phyloP scores from a whole-genome alignment of 2,329 filamentous ascomycete genomes.

The Drechslera avenae region DNA sequence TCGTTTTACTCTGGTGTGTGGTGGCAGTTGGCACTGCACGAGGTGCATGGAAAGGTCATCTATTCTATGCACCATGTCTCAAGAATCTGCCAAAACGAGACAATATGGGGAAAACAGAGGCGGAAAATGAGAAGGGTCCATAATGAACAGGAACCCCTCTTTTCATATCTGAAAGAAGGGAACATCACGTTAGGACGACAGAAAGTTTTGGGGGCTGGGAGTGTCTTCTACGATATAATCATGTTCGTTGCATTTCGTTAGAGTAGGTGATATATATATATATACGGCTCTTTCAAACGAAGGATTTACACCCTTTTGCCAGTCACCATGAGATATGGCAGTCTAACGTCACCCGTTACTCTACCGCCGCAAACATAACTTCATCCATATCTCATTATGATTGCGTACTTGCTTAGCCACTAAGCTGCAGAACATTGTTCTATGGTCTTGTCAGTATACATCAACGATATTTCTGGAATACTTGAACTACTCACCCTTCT shows the following conservation, averaged over 20 bases:
- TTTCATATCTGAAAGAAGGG: too few relatives aligned
- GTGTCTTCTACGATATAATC: too few relatives aligned
- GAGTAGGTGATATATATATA: too few relatives aligned
- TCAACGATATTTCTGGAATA: background rate
- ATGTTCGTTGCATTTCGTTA: too few relatives aligned
- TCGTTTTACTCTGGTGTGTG: constrained; percentile 62
- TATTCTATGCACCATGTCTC: constrained; percentile 63
- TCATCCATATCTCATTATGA: background rate
- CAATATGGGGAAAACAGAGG: constrained; percentile 11
- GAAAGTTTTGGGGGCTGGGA: too few relatives aligned
- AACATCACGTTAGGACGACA: too few relatives aligned
- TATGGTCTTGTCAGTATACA: background rate
- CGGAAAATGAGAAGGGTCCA: constrained; percentile 24
- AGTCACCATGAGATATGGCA: too few relatives aligned
- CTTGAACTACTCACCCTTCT: constrained; percentile 51
- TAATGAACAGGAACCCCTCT: background rate
- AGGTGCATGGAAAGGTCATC: constrained; percentile 54
- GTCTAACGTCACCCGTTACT: too few relatives aligned
- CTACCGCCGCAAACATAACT: background rate
- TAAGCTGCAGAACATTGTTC: constrained; percentile 6
- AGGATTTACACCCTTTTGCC: too few relatives aligned
- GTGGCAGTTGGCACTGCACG: constrained; percentile 57
- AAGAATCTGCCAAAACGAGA: constrained; percentile 38
- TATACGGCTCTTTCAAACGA: too few relatives aligned
- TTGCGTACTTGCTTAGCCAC: background rate